Conservation (phyloP, 2,329 filamentous ascomycete species). For the Talaromyces verruculosus region DNA sequence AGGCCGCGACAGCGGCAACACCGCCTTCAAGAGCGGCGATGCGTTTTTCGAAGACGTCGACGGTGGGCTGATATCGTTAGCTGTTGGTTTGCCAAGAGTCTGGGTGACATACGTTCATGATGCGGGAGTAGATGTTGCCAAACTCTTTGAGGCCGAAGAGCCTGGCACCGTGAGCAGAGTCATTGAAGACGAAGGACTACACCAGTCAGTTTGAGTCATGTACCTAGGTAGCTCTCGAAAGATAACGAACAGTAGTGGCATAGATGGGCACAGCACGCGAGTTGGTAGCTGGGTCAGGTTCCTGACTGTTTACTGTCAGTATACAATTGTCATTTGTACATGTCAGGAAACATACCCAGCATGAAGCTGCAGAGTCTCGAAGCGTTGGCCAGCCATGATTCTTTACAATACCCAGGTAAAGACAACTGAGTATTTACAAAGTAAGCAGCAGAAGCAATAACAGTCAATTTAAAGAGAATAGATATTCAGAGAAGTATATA, state of each 20-base stretch:
- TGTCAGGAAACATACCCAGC: conserved; percentile 62
- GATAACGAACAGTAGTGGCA: conserved; percentile 67
- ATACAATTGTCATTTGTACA: neutral
- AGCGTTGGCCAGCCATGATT: conserved; percentile 53
- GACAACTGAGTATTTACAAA: neutral
- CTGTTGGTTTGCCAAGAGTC: neutral
- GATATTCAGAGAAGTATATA: neutral
- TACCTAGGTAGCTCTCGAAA: neutral
- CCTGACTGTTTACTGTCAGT: conserved; percentile 57
- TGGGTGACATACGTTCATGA: conserved; percentile 74
- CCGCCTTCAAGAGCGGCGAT: conserved; percentile 95
- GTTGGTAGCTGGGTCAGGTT: conserved; percentile 77
- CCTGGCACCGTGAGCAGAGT: conserved; percentile 90
- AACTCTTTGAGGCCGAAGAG: conserved; percentile 96
- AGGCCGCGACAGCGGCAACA: conserved; percentile 76
- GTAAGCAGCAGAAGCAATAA: neutral
- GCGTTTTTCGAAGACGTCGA: conserved; percentile 94
- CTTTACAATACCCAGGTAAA: too few relatives aligned
- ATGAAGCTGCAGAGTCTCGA: conserved; percentile 84
- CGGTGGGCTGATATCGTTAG: conserved; percentile 65
- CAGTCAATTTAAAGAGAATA: too few relatives aligned
- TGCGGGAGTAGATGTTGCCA: conserved; percentile 96
- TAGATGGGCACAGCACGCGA: conserved; percentile 94
- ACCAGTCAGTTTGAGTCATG: conserved; percentile 7
- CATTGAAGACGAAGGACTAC: conserved; percentile 88